Base-by-base conservation (phyloP, 441 rosid species). In the Erodium texanum region DNA sequence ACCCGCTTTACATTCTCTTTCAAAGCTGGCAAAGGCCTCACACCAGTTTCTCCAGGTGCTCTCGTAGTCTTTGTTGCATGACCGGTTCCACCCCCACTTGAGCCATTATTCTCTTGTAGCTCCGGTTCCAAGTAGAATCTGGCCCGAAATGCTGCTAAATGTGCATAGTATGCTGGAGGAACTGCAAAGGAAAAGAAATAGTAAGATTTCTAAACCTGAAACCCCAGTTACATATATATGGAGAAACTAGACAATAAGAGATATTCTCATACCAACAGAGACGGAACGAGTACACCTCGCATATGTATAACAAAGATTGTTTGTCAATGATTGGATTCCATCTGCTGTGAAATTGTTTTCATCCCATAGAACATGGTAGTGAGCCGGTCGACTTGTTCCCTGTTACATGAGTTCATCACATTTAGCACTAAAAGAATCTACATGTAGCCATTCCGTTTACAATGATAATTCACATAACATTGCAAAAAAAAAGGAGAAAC, bases 351-450 rank as follows among this genome's bases (percentile, higher is more conserved):
- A 95, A 77, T 87, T 95, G 81, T 95, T 95, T 81, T 95, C 98
- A 50, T 95, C 99, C 99, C 99, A 95, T 16, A 95, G 83, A 68
- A 95, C 99, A 81, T 95, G 97, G 79, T 95, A 95, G 77, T 95
- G 99, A 45, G 99, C 98, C 8, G 99, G 99, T 68, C 99, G 81
- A 73, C 99, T 95, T 10, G 99, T 95, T 58, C 98, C 99, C 99
- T 94, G 74, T 19, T 74, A 66, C 20, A 69, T 62, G 52, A 62
- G 8, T n/a, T 45, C 22, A 29, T 64, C 14, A 48, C 32, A 54
- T 24, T 1, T 14, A 9, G 22, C 24, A 56, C 10, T 56, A 19
- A 56, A 56, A 10, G 0, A 64, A 19, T 7, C 11, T 22, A 64
- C 7, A 12, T 14, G 7, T 24, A 15, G 8, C 3, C 2, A 10